Conservation (phyloP, 306 rosid genomes). For the Abrus precatorius region DNA sequence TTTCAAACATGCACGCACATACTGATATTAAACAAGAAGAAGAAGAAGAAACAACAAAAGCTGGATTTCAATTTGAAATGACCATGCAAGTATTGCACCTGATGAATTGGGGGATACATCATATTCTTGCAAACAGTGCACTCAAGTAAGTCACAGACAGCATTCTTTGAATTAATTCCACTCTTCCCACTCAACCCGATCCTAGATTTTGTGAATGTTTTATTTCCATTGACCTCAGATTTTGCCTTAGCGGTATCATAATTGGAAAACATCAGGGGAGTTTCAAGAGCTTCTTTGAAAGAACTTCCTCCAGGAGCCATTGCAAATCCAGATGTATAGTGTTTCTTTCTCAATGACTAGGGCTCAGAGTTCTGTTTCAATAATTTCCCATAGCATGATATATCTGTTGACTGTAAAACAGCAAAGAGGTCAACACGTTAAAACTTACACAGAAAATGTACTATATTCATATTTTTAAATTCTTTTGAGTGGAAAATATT, state of each 20-base stretch:
- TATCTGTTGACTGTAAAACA: slow-evolving; percentile 59
- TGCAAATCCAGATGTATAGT: slow-evolving; percentile 48
- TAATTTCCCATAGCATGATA: slow-evolving; percentile 31
- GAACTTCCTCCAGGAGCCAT: slow-evolving; percentile 82
- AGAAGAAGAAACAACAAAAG: too few relatives aligned
- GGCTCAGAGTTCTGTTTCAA: slow-evolving; percentile 15
- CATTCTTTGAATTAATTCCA: slow-evolving; percentile 74
- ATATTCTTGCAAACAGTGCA: slow-evolving; percentile 85
- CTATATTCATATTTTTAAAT: slow-evolving; percentile 30
- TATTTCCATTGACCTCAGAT: slow-evolving; percentile 60
- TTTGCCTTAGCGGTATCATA: slow-evolving; percentile 66
- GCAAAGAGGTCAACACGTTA: slow-evolving; percentile 30
- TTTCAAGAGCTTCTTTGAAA: slow-evolving; percentile 76
- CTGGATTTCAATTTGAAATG: too few relatives aligned
- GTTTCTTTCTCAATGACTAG: slow-evolving; percentile 38
- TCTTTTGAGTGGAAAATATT: not conserved
- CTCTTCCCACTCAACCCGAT: slow-evolving; percentile 63
- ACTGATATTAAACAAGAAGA: too few relatives aligned
- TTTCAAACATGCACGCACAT: not conserved
- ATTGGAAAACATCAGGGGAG: slow-evolving; percentile 60
- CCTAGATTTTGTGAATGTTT: slow-evolving; percentile 53
- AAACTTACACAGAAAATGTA: slow-evolving; percentile 10
- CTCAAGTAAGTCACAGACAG: slow-evolving; percentile 83
- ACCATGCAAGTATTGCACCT: slow-evolving; percentile 61
- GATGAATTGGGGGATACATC: slow-evolving; percentile 98